Evolutionary conservation across 2,329 filamentous ascomycete species (phyloP), one percentile per base, ranked within the genome.

Genomic region (Teratosphaeriaceae sp.): DNA sequence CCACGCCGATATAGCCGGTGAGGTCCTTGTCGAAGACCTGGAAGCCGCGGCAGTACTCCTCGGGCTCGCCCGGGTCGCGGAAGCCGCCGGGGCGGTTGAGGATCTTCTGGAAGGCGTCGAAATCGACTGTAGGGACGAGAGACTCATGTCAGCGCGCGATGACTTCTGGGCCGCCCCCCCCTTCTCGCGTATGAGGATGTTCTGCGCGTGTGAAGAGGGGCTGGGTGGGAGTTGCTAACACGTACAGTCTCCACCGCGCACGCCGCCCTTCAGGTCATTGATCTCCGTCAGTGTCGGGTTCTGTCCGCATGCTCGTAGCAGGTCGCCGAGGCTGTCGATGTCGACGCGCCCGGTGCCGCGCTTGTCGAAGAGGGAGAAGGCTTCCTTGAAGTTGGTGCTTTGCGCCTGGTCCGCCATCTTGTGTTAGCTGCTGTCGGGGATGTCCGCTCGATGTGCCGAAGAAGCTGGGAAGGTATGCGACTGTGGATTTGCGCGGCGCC

Each of bases 381-480:
- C 92, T 83, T 98, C 92, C 78, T 97, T 97, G 87, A 97, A 98
- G 84, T 98, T 97, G 72, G 92, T 97, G 74, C 90, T 97, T 49
- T 79, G 80, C 65, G 79, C 76, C 79, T 82, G 77, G 38, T 61
- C 58, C 39, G 51, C 51, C 58, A 60, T 60, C 38, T 26, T 43
- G 39, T 38, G 46, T 54, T 46, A 49, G 53, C 18, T 18, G 9
- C 45, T 13, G 23, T 36, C n/a, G n/a, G n/a, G n/a, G n/a, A n/a
- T n/a, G n/a, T n/a, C n/a, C n/a, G n/a, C n/a, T n/a, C n/a, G n/a
- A n/a, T n/a, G n/a, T n/a, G n/a, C n/a, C n/a, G n/a, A 13, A 3
- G 22, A 13, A 8, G 22, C 22, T 39, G 22, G 8, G 22, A 11
- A 12, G 22, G 3, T 21, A 12, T 38, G 8, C 16, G 36, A 24